A percentile compares a stretch with the other conserved stretches of the same genome.
phyloP scores from a whole-genome alignment of 2,329 filamentous ascomycete genomes.

The Hypoxylon sp. region DNA sequence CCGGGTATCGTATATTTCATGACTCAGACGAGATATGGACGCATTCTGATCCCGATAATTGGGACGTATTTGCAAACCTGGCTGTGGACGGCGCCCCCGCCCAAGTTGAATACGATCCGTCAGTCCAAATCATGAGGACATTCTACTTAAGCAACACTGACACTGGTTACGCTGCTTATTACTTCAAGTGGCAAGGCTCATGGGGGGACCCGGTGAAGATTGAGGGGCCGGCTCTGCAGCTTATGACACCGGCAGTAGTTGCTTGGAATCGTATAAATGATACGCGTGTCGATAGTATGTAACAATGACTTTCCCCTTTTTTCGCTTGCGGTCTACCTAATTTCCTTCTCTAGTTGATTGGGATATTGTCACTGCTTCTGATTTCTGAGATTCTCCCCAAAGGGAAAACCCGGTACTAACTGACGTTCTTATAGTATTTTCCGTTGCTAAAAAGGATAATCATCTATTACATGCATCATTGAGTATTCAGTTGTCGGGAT shows the following conservation, averaged over 20 bases:
- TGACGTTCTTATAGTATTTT: no score
- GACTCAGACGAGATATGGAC: slow-evolving; percentile 1
- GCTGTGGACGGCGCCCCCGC: background rate
- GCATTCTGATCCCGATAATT: background rate
- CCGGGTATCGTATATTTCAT: slow-evolving; percentile 3
- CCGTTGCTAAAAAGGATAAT: slow-evolving; percentile 8
- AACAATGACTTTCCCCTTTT: no score
- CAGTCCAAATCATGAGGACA: slow-evolving; percentile 1
- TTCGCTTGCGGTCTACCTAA: no score
- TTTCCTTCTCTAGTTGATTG: no score
- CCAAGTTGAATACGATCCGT: slow-evolving; percentile 3
- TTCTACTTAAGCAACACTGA: slow-evolving; percentile 8
- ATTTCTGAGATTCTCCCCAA: no score
- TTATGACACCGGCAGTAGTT: slow-evolving; percentile 4
- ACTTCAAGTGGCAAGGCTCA: slow-evolving; percentile 13
- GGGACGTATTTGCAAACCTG: background rate
- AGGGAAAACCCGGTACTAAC: no score
- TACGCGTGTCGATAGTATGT: slow-evolving; percentile 12
- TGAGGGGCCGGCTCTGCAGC: slow-evolving; percentile 10
- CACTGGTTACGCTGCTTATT: slow-evolving; percentile 2
- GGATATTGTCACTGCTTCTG: no score
- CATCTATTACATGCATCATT: slow-evolving; percentile 16
- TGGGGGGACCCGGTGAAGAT: slow-evolving; percentile 1
- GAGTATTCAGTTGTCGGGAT: slow-evolving; percentile 1
- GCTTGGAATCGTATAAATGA: slow-evolving; percentile 17